A percentile compares a stretch with the other conserved stretches of the same genome.
Conservation (phyloP, 78 protist genomes). For the Dictyostelium brefeldianum region DNA sequence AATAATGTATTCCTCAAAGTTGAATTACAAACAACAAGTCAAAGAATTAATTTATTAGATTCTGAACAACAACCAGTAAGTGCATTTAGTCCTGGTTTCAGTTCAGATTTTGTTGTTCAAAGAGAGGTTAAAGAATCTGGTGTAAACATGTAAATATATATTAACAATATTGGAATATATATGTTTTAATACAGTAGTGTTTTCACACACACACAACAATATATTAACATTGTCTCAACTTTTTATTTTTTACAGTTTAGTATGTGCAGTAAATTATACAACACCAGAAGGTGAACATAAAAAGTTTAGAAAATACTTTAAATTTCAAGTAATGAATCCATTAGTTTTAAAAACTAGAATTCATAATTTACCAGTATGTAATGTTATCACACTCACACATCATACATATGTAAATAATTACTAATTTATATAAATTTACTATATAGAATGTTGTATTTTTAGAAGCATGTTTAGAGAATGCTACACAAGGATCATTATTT, state of each 20-base stretch:
- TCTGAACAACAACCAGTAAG: constrained; percentile 49
- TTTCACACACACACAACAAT: not conserved
- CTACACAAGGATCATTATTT: constrained; percentile 67
- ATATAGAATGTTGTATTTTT: constrained; percentile 58
- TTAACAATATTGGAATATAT: not conserved
- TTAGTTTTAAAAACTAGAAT: constrained; percentile 66
- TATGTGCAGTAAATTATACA: constrained; percentile 75
- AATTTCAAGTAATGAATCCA: constrained; percentile 82
- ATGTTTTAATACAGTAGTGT: not conserved
- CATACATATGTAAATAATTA: not conserved
- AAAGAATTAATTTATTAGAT: constrained; percentile 56
- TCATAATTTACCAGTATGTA: constrained; percentile 73
- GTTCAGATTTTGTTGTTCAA: constrained; percentile 73
- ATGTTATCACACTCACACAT: too few species aligned
- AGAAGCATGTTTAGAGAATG: constrained; percentile 75
- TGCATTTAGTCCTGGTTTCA: constrained; percentile 68
- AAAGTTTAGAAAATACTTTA: constrained; percentile 80
- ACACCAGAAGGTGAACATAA: constrained; percentile 64
- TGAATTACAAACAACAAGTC: constrained; percentile 70
- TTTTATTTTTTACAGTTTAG: constrained; percentile 28
- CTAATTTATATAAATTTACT: not conserved
- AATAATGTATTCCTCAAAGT: constrained; percentile 64
- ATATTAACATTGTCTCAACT: too few species aligned
- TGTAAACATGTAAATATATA: constrained; percentile 50
- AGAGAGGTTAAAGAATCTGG: constrained; percentile 82